Evolutionary conservation across 345 rosid species (phyloP).

Genomic region (Viola odorata): DNA sequence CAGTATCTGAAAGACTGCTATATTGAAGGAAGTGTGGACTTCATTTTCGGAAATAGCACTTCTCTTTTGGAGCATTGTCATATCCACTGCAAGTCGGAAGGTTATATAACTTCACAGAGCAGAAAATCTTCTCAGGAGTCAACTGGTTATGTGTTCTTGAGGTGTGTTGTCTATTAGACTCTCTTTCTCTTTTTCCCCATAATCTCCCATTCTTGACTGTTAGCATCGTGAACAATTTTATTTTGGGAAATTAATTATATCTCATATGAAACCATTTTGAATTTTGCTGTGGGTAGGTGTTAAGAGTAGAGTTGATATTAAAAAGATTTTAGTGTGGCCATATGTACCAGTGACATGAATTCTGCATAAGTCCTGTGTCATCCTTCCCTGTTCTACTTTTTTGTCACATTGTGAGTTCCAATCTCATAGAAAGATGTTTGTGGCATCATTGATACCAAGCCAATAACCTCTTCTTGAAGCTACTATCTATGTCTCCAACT

Average conservation of each 20-base stretch:
- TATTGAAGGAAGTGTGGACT: constrained; percentile 88
- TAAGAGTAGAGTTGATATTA: too few relatives aligned
- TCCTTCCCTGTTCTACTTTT: too few relatives aligned
- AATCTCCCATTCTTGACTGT: background rate
- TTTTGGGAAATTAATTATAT: background rate
- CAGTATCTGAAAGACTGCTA: constrained; percentile 87
- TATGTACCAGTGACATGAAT: background rate
- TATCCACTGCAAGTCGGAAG: constrained; percentile 85
- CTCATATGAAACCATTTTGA: too few relatives aligned
- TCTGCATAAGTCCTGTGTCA: background rate
- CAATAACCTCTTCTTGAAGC: too few relatives aligned
- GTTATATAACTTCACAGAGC: constrained; percentile 88
- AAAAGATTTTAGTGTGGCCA: too few relatives aligned
- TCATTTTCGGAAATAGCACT: constrained; percentile 92
- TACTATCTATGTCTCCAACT: too few relatives aligned
- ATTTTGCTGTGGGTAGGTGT: too few relatives aligned
- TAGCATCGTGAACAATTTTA: background rate
- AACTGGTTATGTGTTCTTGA: constrained; percentile 86
- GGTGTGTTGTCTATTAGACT: constrained; percentile 35
- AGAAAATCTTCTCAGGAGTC: constrained; percentile 91
- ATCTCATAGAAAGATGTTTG: background rate
- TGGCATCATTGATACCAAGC: background rate
- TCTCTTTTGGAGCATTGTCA: constrained; percentile 95
- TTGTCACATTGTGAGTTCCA: too few relatives aligned
- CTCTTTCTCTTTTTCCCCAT: background rate